These are phyloP conservation scores for Mrakia frigida DNA, from an alignment of 768 basidiomycete species.

Conservation along the genomic window DNA sequence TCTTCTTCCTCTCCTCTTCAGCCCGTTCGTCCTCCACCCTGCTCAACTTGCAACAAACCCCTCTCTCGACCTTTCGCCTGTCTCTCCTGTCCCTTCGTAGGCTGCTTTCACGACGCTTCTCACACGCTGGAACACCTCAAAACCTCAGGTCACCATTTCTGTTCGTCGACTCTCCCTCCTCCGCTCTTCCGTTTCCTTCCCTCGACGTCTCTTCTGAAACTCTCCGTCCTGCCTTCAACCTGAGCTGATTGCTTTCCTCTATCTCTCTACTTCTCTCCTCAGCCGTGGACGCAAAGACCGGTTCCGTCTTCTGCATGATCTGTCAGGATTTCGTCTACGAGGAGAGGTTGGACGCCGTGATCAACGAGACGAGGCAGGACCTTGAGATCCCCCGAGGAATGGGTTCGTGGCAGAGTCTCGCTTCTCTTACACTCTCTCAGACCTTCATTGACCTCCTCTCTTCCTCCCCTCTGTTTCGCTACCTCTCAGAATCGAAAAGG, in stretches of 20 bases:
- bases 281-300: slow-evolving; percentile 71
- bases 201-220: neutral
- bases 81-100: slow-evolving; percentile 62
- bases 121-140: slow-evolving; percentile 60
- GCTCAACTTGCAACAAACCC: slow-evolving; percentile 56
- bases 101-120: slow-evolving; percentile 53
- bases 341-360: slow-evolving; percentile 39
- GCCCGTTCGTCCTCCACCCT: slow-evolving; percentile 51
- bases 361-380: slow-evolving; percentile 29
- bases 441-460: slow-evolving; percentile 13
- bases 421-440: slow-evolving; percentile 22
- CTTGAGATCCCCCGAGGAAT: slow-evolving; percentile 58
- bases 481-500: neutral
- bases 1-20: no score
- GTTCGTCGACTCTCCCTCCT: slow-evolving; percentile 49
- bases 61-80: slow-evolving; percentile 67
- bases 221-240: neutral
- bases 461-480: slow-evolving; percentile 44
- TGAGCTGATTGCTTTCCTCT: slow-evolving; percentile 11
- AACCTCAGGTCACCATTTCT: slow-evolving; percentile 58
- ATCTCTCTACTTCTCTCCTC: slow-evolving; percentile 4
- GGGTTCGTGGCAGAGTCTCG: slow-evolving; percentile 17
- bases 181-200: slow-evolving; percentile 15
- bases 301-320: slow-evolving; percentile 64
- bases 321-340: slow-evolving; percentile 75